Evolutionary conservation across 192 early-diverging fungal genomes (phyloP).

Genomic region (Podila minutissima): DNA sequence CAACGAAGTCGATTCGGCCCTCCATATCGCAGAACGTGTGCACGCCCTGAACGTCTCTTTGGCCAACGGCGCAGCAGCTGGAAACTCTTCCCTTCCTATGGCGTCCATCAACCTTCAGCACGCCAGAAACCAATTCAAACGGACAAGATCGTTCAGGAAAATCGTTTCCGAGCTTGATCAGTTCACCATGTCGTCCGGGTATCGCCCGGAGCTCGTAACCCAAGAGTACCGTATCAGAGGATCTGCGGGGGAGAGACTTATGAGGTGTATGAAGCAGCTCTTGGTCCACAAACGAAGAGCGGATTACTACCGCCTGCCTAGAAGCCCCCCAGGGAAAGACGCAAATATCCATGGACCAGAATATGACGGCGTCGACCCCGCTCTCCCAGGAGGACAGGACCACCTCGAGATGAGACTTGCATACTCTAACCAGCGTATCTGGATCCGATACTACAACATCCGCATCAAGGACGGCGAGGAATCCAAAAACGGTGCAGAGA

Average conservation of each 20-base stretch:
- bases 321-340: conserved; percentile 18
- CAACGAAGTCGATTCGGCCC: conserved; percentile 34
- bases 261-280: conserved; percentile 22
- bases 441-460: conserved; percentile 44
- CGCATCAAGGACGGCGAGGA: conserved; percentile 37
- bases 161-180: conserved; percentile 28
- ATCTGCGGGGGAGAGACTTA: conserved; percentile 14
- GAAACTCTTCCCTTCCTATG: background rate
- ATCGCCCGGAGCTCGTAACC: conserved; percentile 23
- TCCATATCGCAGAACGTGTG: conserved; percentile 42
- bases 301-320: conserved; percentile 28
- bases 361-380: background rate
- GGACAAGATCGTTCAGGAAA: conserved; percentile 18
- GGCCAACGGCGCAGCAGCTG: background rate
- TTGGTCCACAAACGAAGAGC: conserved; percentile 4
- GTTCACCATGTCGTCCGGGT: conserved; percentile 40
- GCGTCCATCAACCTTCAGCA: conserved; percentile 5
- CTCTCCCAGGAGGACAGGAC: conserved; percentile 16
- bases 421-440: conserved; percentile 19
- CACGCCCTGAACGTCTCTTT: conserved; percentile 31
- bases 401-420: conserved; percentile 40
- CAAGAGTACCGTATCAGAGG: conserved; percentile 15
- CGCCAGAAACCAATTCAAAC: conserved; percentile 12
- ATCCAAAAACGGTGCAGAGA: conserved; percentile 38
- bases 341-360: background rate